A percentile compares a stretch with the other conserved stretches of the same genome.
Evolutionary conservation across 176 grass and related monocot genomes (phyloP).

Genomic region (Rhynchospora breviuscula): DNA sequence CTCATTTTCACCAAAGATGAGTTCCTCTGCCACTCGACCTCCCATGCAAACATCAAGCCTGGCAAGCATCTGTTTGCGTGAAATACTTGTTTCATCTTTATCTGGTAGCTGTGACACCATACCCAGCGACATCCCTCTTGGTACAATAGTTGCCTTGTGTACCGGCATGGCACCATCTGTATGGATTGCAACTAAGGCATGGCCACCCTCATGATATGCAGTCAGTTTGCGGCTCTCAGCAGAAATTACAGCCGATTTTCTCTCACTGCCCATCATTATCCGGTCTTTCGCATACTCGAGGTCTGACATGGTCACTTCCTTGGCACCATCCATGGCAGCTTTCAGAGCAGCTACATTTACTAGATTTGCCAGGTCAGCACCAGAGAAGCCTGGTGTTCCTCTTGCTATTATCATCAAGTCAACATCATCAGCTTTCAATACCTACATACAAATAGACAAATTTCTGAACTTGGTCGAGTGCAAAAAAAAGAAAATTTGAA

Average conservation of each 20-base stretch:
- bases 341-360: constrained; percentile 90
- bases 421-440: constrained; percentile 78
- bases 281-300: constrained; percentile 90
- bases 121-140: constrained; percentile 78
- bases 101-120: constrained; percentile 88
- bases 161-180: constrained; percentile 75
- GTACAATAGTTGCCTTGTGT: constrained; percentile 94
- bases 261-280: constrained; percentile 94
- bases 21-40: constrained; percentile 89
- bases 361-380: constrained; percentile 95
- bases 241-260: constrained; percentile 87
- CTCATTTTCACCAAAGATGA: constrained; percentile 93
- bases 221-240: constrained; percentile 71
- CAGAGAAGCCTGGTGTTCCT: constrained; percentile 92
- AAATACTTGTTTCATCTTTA: constrained; percentile 93
- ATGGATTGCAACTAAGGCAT: constrained; percentile 93
- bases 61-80: constrained; percentile 82
- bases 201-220: constrained; percentile 92
- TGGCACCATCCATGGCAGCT: constrained; percentile 90
- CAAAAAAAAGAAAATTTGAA: neutral
- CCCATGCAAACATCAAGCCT: constrained; percentile 84
- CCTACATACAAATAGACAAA: constrained; percentile 22
- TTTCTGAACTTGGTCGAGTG: constrained; percentile 23
- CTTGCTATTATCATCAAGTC: constrained; percentile 87
- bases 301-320: constrained; percentile 74